Base-by-base conservation (phyloP, 345 rosid species). In the Heritiera littoralis region DNA sequence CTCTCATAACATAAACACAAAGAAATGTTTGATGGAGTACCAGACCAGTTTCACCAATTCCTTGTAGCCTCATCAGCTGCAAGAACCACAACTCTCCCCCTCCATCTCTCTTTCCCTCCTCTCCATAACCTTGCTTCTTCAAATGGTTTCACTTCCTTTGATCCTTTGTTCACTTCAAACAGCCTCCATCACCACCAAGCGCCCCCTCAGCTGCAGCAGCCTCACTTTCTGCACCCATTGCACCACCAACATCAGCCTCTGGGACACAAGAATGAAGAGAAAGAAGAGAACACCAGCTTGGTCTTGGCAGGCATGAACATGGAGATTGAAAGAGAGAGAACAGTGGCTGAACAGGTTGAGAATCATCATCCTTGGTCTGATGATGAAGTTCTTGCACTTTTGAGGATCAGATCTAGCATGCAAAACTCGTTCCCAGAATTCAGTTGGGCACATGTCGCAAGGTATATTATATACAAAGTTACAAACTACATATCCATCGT, bases 1-100 rank as follows among this genome's bases (percentile, higher is more conserved):
- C 38, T 58, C 41, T 18, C 43, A 66, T 35, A 35, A 35, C 38
- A 35, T 80, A 58, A 51, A 48, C 66, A 7, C 68, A 74, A 58
- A 48, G 82, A 83, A 61, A 95, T 95, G 99, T 93, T 95, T 86
- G 89, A 92, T 83, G 95, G 91, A 86, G 89, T 90, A 73, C 87
- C 98, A 65, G 98, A 95, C 81, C 98, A 93, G 80, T 86, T 95
- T 85, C 97, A 90, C 80, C 93, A 89, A 78, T 91, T 95, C 92
- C 82, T 93, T 1, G 38, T 35, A 74, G 80, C 89, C 78, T 82
- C 83, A n/a, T 35, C 38, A 35, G 49, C 81, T 38, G 69, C 81
- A 78, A 82, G 83, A 83, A 86, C 87, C 66, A 73, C 87, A 20
- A 38, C 92, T 79, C 61, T 79, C 23, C 85, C 89, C 73, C 82